These are phyloP conservation scores for Nakataea oryzae DNA, from an alignment of 2,329 filamentous ascomycete species.

Conservation along the genomic window DNA sequence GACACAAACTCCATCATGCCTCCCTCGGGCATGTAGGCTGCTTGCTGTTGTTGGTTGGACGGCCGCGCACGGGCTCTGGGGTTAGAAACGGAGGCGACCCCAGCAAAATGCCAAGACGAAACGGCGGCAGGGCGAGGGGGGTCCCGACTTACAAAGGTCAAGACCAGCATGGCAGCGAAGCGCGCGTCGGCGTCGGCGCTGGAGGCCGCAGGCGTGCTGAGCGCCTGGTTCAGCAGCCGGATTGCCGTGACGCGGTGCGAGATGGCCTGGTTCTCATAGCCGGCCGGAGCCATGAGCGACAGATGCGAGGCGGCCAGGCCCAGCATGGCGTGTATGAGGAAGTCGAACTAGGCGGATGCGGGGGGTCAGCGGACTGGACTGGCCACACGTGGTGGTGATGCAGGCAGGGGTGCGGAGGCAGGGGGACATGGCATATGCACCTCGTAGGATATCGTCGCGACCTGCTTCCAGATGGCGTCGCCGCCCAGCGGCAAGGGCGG, in stretches of 20 bases:
- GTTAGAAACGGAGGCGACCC: not conserved
- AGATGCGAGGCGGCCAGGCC: constrained; percentile 28
- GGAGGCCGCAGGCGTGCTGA: constrained; percentile 15
- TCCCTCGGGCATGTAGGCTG: constrained; percentile 26
- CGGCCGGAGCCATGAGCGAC: constrained; percentile 12
- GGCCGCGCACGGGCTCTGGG: not conserved
- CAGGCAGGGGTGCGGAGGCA: not conserved
- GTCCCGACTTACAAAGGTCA: constrained; percentile 21
- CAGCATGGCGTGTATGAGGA: constrained; percentile 29
- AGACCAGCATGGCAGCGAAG: constrained; percentile 23
- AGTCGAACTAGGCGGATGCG: constrained; percentile 21
- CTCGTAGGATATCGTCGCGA: constrained; percentile 24
- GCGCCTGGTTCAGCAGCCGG: constrained; percentile 20
- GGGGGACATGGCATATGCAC: constrained; percentile 11
- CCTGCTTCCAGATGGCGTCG: constrained; percentile 22
- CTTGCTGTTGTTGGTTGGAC: constrained; percentile 12
- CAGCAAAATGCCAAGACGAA: no score
- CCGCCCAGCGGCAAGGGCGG: constrained; percentile 26
- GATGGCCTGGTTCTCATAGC: constrained; percentile 18
- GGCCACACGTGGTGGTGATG: no score
- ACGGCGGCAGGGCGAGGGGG: no score
- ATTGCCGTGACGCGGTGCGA: constrained; percentile 27
- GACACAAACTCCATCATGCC: constrained; percentile 24
- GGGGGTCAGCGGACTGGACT: not conserved
- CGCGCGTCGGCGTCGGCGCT: constrained; percentile 23